Evolutionary conservation across 768 basidiomycete species (phyloP), one percentile per base, ranked within the genome.

Genomic region (Rhizopogon vinicolor): DNA sequence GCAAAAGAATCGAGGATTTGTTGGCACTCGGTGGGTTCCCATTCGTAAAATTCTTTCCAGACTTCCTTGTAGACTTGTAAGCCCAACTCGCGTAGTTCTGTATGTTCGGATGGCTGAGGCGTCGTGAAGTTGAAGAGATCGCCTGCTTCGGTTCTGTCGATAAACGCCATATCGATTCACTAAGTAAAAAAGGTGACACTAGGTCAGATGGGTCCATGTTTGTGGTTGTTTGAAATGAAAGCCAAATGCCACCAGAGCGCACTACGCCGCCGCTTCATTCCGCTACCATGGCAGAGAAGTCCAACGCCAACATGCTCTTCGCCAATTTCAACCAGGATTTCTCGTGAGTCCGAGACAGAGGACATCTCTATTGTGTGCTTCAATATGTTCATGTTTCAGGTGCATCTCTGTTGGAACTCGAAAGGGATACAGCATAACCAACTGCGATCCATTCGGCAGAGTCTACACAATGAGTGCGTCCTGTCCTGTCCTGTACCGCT

Each of bases 311-410:
- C 66, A 82, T 83, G 86, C 75, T 93, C 42, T 93, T 91, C 62
- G 91, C 91, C 46, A 96, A 94, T 75, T 98, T 98, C 79, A 98
- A 98, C 72, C 96, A 98, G 66, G 95, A 98, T 69, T 95, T 93
- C 71, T 93, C 93, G 85, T 94, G 70, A 54, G 88, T 66, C 19
- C 16, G 22, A 0, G 0, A 42, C 3, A 37, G 33, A 16, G 31
- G 33, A 12, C 8, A 29, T 14, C 10, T 41, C 18, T 5, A 19
- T 28, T 29, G 10, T 39, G 37, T 40, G 18, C 57, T 62, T 28
- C 62, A 13, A 19, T 3, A 25, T 25, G 25, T 25, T 7, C 25
- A 31, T 54, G 25, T 19, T 28, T 28, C 55, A 86, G 90, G 60
- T 98, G 95, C 68, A 84, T 98, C 57, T 93, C 93, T 3, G 90